These are phyloP conservation scores for Ceratobasidium sp. DNA, from an alignment of 1,284 basidiomycete species.

Conservation along the genomic window DNA sequence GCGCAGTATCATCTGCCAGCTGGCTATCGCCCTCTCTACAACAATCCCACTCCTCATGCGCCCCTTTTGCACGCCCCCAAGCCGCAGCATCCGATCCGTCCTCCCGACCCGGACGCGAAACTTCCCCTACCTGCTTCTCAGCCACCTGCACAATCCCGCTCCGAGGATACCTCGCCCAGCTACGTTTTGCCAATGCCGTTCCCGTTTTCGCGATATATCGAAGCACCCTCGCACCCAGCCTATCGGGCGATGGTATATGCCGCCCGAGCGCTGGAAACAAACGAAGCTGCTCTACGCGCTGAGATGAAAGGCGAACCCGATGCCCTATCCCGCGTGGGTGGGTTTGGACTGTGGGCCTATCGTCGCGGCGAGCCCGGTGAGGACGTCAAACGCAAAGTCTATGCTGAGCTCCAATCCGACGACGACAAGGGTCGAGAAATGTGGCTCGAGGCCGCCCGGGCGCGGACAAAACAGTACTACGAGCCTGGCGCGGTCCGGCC, in stretches of 20 bases:
- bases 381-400: constrained; percentile 23
- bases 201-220: constrained; percentile 27
- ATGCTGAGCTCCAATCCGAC: constrained; percentile 26
- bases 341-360: constrained; percentile 27
- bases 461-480: constrained; percentile 28
- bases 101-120: constrained; percentile 31
- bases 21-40: constrained; percentile 26
- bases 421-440: constrained; percentile 30
- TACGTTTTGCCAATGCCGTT: constrained; percentile 25
- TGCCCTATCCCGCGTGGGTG: constrained; percentile 15
- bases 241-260: constrained; percentile 17
- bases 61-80: constrained; percentile 32
- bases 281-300: not conserved
- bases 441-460: constrained; percentile 38
- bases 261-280: constrained; percentile 6
- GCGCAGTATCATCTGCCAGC: constrained; percentile 25
- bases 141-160: not conserved
- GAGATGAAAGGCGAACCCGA: constrained; percentile 22
- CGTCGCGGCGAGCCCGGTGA: constrained; percentile 26
- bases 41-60: not conserved
- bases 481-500: constrained; percentile 38
- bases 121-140: constrained; percentile 12
- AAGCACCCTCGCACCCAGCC: constrained; percentile 14
- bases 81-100: constrained; percentile 27
- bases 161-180: constrained; percentile 7